Percentiles rank a stretch among this genome's conserved stretches.
These are phyloP conservation scores for Rubia balearica DNA, from an alignment of 305 asterid genomes.

Conservation along the genomic window DNA sequence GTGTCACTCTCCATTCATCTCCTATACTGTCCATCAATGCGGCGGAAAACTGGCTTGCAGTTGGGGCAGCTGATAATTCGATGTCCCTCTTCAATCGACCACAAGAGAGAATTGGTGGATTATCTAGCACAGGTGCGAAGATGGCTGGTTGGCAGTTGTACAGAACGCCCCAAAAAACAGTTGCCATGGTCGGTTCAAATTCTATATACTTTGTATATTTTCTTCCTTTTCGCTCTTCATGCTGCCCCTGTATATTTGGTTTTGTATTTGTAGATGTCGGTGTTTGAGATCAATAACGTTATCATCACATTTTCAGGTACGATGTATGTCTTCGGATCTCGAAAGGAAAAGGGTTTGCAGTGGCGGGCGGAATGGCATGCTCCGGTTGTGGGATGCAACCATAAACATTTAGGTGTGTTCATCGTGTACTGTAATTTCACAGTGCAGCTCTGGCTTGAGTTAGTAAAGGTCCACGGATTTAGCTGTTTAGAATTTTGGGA, in stretches of 20 bases:
- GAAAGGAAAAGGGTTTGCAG: constrained; percentile 88
- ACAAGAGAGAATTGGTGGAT: constrained; percentile 80
- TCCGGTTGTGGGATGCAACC: constrained; percentile 97
- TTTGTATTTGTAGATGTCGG: not conserved
- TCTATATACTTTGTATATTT: not conserved
- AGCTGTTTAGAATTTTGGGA: no score
- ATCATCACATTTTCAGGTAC: constrained; percentile 44
- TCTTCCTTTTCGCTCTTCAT: not conserved
- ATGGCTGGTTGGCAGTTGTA: constrained; percentile 96
- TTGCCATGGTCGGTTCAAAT: constrained; percentile 55
- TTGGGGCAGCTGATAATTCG: constrained; percentile 96
- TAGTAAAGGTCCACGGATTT: no score
- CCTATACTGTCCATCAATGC: constrained; percentile 80
- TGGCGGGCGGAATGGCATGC: constrained; percentile 88
- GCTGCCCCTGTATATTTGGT: not conserved
- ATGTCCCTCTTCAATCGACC: constrained; percentile 97
- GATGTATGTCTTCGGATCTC: constrained; percentile 80
- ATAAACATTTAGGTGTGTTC: constrained; percentile 45
- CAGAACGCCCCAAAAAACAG: constrained; percentile 80
- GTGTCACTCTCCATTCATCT: constrained; percentile 62
- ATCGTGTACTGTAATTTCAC: no score
- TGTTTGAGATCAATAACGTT: not conserved
- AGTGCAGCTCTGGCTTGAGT: no score
- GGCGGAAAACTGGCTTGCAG: constrained; percentile 88
- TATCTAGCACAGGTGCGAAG: constrained; percentile 64